Base-by-base conservation (phyloP, 164 flowering plant genomes). In the Vitis amurensis region DNA sequence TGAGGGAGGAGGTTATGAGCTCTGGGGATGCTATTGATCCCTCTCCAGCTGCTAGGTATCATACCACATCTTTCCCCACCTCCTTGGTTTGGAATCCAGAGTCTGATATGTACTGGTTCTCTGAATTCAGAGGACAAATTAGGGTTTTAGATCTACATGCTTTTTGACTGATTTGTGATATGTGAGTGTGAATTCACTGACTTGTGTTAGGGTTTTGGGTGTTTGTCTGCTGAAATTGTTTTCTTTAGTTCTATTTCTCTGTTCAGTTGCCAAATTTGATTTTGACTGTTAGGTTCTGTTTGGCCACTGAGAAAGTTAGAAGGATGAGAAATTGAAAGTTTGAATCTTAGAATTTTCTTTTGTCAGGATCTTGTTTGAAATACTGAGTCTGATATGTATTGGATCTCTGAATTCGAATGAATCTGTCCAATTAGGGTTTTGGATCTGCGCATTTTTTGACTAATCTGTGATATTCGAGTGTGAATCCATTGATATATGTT, bases 1-100 rank as follows among this genome's bases (percentile, higher is more conserved):
- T 85, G 90, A 87, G 76, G 70, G 93, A 89, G n/a, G 93, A 89
- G 65, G 91, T 76, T 14, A 79, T 79, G 61, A 87, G 90, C 83
- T 85, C 89, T 2, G 88, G 87, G 0, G 85, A 83, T 12, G 55
- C 79, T 12, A 57, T 71, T 19, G 87, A 87, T 71, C 83, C 82
- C 6, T 82, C 89, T 67, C 88, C 87, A 17, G 89, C 87, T 58
- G 91, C 87, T 9, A 87, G 91, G 93, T 89, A 72, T 64, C 2
- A 9, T 47, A 6, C 48, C 11, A 44, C 8, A 59, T 63, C 16
- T n/a, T 15, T 69, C 17, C 16, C 44, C 52, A 17, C 47, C 50
- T 16, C 17, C 7, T 17, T 16, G 14, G 15, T 61, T 63, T 56
- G 17, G 17, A 50, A 64, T 52, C 66, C 53, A 69, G 72, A 66